These are phyloP conservation scores for Pleurotus platypus DNA, from an alignment of 768 basidiomycete species.

Conservation along the genomic window DNA sequence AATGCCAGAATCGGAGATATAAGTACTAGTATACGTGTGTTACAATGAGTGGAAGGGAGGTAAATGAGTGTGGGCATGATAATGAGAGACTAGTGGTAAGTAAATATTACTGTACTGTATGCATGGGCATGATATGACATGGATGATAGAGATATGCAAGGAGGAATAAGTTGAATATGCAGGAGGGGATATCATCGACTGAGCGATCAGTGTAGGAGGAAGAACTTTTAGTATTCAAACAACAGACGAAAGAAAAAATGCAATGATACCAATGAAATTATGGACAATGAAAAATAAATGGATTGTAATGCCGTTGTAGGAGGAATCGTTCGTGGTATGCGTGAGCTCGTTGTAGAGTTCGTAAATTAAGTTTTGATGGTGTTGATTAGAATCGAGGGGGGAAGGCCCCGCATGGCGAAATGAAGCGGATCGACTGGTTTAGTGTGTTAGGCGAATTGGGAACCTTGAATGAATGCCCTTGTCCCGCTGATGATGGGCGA, in stretches of 20 bases:
- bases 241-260: conserved; percentile 7
- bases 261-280: background rate
- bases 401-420: conserved; percentile 7
- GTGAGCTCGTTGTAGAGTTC: background rate
- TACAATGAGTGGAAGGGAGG: conserved; percentile 2
- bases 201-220: background rate
- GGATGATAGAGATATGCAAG: too few species aligned
- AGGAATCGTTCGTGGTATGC: background rate
- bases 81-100: background rate
- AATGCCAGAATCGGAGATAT: background rate
- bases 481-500: conserved; percentile 17
- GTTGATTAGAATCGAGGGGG: background rate
- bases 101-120: background rate
- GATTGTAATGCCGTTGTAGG: background rate
- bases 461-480: conserved; percentile 12
- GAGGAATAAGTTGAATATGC: conserved; percentile 5
- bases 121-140: background rate
- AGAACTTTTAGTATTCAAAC: conserved; percentile 4
- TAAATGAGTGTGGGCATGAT: conserved; percentile 5
- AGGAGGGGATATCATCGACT: conserved; percentile 8
- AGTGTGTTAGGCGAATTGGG: conserved; percentile 9
- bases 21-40: conserved; percentile 1
- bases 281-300: background rate
- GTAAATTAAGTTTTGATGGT: background rate
- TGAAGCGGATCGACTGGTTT: conserved; percentile 4